Conservation (phyloP, 495 filamentous ascomycete genomes). For the Terfezia claveryi region DNA sequence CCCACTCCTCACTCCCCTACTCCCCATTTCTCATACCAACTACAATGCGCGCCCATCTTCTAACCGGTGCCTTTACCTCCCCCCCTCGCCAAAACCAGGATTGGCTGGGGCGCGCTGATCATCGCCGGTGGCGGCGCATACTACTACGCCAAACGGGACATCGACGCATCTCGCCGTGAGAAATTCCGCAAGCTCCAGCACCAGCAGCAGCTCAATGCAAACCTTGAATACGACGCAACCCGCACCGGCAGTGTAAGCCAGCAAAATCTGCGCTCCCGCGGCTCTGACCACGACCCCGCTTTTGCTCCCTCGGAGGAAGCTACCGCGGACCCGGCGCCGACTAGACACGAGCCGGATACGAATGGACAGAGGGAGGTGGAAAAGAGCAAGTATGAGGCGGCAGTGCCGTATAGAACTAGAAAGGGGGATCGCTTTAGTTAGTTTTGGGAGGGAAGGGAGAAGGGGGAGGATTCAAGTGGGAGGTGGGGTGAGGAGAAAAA, state of each 20-base stretch:
- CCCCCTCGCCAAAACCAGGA: constrained; percentile 24
- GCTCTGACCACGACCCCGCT: constrained; percentile 43
- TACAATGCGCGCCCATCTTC: background rate
- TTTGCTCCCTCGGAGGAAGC: constrained; percentile 62
- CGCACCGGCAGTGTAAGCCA: constrained; percentile 11
- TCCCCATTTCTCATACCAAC: background rate
- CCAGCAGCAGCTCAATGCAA: constrained; percentile 34
- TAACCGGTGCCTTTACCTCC: background rate
- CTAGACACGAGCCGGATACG: constrained; percentile 55
- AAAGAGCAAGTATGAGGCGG: constrained; percentile 79
- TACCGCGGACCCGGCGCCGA: constrained; percentile 64
- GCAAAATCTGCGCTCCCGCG: constrained; percentile 44
- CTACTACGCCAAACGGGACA: constrained; percentile 83
- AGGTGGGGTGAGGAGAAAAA: no score
- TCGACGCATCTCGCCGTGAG: constrained; percentile 64
- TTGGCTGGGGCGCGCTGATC: constrained; percentile 72
- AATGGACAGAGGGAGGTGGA: constrained; percentile 46
- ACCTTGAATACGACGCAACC: constrained; percentile 26
- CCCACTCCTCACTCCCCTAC: background rate
- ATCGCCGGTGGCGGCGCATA: constrained; percentile 78
- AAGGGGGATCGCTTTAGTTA: constrained; percentile 71
- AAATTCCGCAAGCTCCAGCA: constrained; percentile 45
- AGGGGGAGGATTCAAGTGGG: no score
- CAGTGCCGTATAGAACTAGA: constrained; percentile 44
- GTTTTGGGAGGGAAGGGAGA: background rate